Evolutionary conservation across 352 stramenopile genomes (phyloP), one percentile per base, ranked within the genome.

Genomic region (Globisporangium camurandrum): DNA sequence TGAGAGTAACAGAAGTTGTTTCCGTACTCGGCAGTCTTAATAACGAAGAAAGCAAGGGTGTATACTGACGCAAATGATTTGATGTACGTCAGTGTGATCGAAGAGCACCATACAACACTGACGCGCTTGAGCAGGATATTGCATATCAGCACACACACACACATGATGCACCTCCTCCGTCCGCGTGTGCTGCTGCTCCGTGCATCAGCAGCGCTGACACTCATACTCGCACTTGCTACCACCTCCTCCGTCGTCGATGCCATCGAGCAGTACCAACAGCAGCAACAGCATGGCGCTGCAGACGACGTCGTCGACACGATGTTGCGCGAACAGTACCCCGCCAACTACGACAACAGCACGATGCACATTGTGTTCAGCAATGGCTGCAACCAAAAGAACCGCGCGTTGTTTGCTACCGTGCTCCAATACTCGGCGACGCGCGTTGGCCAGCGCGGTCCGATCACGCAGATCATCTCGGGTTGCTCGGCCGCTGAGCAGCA

Each of bases 311-410:
- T 23, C 4, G 16, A 1, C 4, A 27, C 55, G 61, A 20, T 34
- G 30, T 11, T 34, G 43, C 34, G 30, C n/a, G 46, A 51, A 2
- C 46, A 36, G 36, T 52, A 37, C n/a, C 46, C 46, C 10, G 46
- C 34, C 7, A 36, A 52, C 46, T 37, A 44, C 46, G 46, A 52
- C 46, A 36, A 24, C 34, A 45, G 34, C 24, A 1, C 24, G 7
- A 45, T 52, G 34, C 71, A 83, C 57, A 66, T 75, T 31, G 64
- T 76, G 38, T 83, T 77, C 59, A 80, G 68, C 51, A 80, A 68
- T 50, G 68, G 63, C 47, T 83, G 68, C 59, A 38, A 53, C 2
- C 64, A 80, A 52, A 50, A 57, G 4, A 56, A 67, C 49, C 68
- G 71, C 1, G 43, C 67, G 38, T 48, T 71, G 28, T 45, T 74